phyloP scores from a whole-genome alignment of 768 basidiomycete species.

The Russula abietina region DNA sequence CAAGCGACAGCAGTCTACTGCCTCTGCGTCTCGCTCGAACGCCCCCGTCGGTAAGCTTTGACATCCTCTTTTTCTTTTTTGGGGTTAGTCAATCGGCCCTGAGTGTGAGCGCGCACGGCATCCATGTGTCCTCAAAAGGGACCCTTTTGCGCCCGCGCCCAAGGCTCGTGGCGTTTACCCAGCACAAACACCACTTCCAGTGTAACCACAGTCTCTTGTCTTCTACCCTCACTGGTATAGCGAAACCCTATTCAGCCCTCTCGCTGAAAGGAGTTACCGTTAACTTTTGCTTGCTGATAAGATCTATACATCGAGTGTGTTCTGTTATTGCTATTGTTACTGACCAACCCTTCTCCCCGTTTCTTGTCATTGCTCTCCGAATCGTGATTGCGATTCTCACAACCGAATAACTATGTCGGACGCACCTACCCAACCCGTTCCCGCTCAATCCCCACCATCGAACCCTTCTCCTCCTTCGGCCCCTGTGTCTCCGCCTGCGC shows the following conservation, averaged over 20 bases:
- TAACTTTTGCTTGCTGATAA: neutral
- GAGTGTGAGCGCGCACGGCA: neutral
- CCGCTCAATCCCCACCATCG: slow-evolving; percentile 18
- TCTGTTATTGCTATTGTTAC: too few species aligned
- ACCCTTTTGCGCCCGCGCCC: neutral
- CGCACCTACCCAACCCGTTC: neutral
- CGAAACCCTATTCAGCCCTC: neutral
- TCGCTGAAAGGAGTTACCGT: neutral
- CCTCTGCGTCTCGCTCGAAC: neutral
- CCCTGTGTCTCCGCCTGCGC: neutral
- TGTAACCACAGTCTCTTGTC: too few species aligned
- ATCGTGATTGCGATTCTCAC: neutral
- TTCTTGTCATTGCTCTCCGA: too few species aligned
- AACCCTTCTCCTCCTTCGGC: neutral
- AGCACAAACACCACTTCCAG: too few species aligned
- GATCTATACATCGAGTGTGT: neutral
- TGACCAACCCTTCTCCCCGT: neutral
- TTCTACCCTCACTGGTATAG: neutral
- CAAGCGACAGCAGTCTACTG: slow-evolving; percentile 1
- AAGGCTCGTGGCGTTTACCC: neutral
- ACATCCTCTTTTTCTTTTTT: neutral
- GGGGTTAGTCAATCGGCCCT: neutral
- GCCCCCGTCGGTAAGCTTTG: neutral
- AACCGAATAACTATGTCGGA: neutral
- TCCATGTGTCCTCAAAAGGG: neutral